phyloP scores from a whole-genome alignment of 495 filamentous ascomycete genomes.

The Elaphomyces granulatus region DNA sequence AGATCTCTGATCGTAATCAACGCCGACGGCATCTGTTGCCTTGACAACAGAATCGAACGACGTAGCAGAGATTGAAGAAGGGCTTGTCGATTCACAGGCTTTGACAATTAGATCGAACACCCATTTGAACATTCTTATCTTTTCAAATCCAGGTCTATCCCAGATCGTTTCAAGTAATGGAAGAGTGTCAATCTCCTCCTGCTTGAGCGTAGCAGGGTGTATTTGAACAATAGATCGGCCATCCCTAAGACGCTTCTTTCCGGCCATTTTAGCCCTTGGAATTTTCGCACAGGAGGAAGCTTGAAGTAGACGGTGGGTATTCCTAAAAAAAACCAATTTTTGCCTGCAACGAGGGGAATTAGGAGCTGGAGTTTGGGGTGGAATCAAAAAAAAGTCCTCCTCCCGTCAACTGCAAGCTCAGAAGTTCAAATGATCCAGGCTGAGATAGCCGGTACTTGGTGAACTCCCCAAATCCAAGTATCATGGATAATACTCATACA shows the following conservation, averaged over 20 bases:
- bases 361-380: no score
- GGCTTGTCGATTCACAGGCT: background rate
- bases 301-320: no score
- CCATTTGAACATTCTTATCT: background rate
- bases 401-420: no score
- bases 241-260: background rate
- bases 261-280: no score
- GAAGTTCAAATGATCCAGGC: no score
- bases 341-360: no score
- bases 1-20: background rate
- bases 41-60: background rate
- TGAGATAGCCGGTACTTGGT: no score
- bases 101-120: background rate
- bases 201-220: slow-evolving; percentile 1
- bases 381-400: no score
- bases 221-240: background rate
- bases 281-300: no score
- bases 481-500: no score
- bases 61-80: background rate
- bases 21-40: background rate
- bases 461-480: no score
- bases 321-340: no score
- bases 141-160: background rate
- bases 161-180: slow-evolving; percentile 1
- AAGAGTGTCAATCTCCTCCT: background rate